A percentile compares a stretch with the other conserved stretches of the same genome.
phyloP scores from a whole-genome alignment of 1,284 basidiomycete genomes.

The Stygiomarasmius scandens region DNA sequence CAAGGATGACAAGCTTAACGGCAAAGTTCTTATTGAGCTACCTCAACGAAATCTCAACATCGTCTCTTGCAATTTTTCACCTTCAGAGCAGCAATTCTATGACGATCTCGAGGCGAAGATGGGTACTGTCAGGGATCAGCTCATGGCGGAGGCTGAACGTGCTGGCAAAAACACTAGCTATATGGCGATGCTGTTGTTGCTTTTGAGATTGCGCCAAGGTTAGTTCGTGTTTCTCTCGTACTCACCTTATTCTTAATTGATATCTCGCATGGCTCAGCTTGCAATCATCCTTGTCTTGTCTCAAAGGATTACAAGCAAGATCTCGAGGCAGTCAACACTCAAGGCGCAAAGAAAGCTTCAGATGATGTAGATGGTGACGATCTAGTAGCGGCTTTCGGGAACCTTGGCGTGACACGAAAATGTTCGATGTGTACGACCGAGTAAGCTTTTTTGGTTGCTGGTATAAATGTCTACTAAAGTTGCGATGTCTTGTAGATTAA shows the following conservation, averaged over 20 bases:
- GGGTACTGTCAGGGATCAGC: neutral
- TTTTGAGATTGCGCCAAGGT: slow-evolving; percentile 11
- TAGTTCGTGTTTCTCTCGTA: too few species aligned
- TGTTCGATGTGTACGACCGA: slow-evolving; percentile 76
- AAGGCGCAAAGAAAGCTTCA: too few species aligned
- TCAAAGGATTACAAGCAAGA: neutral
- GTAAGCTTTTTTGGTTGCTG: slow-evolving; percentile 44
- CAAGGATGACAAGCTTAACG: slow-evolving; percentile 10
- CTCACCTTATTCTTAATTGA: too few species aligned
- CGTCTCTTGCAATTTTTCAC: neutral
- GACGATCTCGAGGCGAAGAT: neutral
- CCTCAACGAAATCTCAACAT: neutral
- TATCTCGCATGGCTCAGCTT: neutral
- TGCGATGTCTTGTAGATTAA: slow-evolving; percentile 3
- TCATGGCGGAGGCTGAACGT: neutral
- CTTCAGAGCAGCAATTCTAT: slow-evolving; percentile 1
- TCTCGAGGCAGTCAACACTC: neutral
- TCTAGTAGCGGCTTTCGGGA: slow-evolving; percentile 57
- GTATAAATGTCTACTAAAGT: neutral
- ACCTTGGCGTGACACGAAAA: slow-evolving; percentile 66
- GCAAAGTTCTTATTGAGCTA: neutral
- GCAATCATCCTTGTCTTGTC: neutral
- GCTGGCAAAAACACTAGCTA: neutral
- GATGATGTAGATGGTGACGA: neutral
- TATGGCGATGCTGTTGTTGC: slow-evolving; percentile 3